A percentile compares a stretch with the other conserved stretches of the same genome.
These are phyloP conservation scores for Penicillium sp. DNA, from an alignment of 2,329 filamentous ascomycete species.

Conservation along the genomic window DNA sequence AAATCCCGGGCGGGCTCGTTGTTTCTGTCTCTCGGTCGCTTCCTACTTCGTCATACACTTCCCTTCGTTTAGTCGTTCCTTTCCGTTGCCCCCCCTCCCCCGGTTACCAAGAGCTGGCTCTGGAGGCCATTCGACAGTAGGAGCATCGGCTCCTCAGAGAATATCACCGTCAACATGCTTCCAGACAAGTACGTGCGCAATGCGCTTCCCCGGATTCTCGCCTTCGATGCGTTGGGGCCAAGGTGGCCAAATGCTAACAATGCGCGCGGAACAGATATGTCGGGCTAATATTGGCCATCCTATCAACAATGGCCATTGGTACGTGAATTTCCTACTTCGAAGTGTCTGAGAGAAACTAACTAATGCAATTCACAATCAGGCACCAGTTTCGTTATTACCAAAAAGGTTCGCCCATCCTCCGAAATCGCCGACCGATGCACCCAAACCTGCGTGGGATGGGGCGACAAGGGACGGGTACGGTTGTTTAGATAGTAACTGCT, in stretches of 20 bases:
- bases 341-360: neutral
- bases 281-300: constrained; percentile 47
- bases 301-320: constrained; percentile 51
- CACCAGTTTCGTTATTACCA: constrained; percentile 97
- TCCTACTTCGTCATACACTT: neutral
- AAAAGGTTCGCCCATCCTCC: constrained; percentile 67
- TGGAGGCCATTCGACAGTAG: constrained; percentile 34
- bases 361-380: constrained; percentile 52
- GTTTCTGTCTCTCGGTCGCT: constrained; percentile 10
- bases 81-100: constrained; percentile 3
- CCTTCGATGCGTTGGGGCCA: constrained; percentile 9
- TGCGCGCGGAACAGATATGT: constrained; percentile 41
- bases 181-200: constrained; percentile 41
- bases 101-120: constrained; percentile 23
- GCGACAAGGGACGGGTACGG: neutral
- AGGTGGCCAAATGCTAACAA: constrained; percentile 21
- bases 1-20: constrained; percentile 25
- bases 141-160: constrained; percentile 38
- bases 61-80: constrained; percentile 17
- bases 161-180: constrained; percentile 35
- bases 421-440: neutral
- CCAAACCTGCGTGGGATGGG: neutral
- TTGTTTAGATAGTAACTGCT: constrained; percentile 8
- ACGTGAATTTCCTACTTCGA: constrained; percentile 3
- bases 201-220: neutral